Evolutionary conservation across 164 flowering plant species (phyloP).

Genomic region (Vitis rotundifolia): DNA sequence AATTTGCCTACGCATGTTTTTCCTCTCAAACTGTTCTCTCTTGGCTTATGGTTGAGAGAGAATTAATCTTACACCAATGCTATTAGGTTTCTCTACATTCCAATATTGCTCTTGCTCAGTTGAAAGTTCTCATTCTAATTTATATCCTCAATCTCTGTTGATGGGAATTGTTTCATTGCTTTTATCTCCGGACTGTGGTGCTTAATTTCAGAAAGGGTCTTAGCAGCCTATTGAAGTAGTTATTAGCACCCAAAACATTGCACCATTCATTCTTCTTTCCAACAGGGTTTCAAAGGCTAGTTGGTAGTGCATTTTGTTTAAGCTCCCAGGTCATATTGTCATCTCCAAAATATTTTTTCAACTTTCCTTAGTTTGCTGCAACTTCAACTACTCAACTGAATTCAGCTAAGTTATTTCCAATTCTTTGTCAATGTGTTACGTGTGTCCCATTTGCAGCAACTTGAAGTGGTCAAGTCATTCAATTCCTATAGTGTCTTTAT

Average conservation of each 20-base stretch:
- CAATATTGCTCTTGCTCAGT: not conserved
- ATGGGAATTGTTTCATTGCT: not conserved
- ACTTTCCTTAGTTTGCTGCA: not conserved
- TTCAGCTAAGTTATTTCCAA: not conserved
- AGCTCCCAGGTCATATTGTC: not conserved
- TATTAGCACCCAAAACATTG: too few relatives aligned
- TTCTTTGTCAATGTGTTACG: not conserved
- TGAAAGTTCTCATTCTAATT: not conserved
- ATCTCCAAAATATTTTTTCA: not conserved
- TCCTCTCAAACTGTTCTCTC: not conserved
- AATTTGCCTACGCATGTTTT: not conserved
- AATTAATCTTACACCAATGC: not conserved
- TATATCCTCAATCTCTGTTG: not conserved
- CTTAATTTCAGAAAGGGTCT: too few relatives aligned
- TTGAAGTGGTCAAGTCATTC: not conserved
- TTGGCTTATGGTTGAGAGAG: not conserved
- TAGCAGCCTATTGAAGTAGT: too few relatives aligned
- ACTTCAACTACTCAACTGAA: not conserved
- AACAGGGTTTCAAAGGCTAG: not conserved
- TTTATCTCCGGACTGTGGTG: not conserved
- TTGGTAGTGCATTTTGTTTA: not conserved
- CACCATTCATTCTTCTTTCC: not conserved
- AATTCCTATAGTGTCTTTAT: too few relatives aligned
- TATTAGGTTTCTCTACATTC: not conserved
- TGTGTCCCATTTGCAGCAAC: not conserved